Evolutionary conservation across 2,329 filamentous ascomycete species (phyloP).

Genomic region (Aspergillus pseudoviridinutans): DNA sequence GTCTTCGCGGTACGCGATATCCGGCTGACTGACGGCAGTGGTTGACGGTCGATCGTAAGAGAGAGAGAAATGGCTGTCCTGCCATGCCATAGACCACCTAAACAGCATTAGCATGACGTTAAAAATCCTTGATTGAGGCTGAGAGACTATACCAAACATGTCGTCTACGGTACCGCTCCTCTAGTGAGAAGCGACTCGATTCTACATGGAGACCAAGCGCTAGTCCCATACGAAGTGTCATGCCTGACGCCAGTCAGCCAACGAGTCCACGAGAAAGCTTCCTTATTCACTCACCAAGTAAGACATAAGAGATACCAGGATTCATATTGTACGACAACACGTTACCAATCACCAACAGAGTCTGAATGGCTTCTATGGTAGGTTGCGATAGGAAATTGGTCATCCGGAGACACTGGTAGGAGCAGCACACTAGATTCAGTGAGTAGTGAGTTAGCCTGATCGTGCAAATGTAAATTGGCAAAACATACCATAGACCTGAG

Average conservation of each 20-base stretch:
- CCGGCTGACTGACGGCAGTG: constrained; percentile 50
- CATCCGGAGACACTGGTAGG: constrained; percentile 61
- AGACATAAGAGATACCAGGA: constrained; percentile 59
- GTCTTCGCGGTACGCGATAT: constrained; percentile 47
- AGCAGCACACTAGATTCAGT: constrained; percentile 53
- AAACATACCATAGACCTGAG: constrained; percentile 57
- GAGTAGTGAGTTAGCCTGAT: constrained; percentile 29
- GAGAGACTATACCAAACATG: constrained; percentile 39
- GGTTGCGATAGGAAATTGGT: constrained; percentile 62
- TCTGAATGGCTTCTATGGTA: constrained; percentile 59
- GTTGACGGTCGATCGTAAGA: constrained; percentile 59
- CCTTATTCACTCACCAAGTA: constrained; percentile 41
- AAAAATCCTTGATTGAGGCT: not conserved
- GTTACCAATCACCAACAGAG: constrained; percentile 59
- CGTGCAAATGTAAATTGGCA: not conserved
- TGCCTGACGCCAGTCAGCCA: constrained; percentile 33
- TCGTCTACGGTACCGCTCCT: constrained; percentile 44
- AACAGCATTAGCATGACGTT: not conserved
- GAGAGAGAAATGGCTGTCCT: constrained; percentile 60
- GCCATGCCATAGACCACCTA: constrained; percentile 62
- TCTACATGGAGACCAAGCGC: constrained; percentile 58
- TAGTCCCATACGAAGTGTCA: constrained; percentile 59
- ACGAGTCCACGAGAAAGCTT: not conserved
- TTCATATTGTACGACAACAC: constrained; percentile 63
- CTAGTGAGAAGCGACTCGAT: constrained; percentile 51